These are phyloP conservation scores for Cylindrotheca closterium DNA, from an alignment of 108 stramenopile genomes.

Conservation along the genomic window DNA sequence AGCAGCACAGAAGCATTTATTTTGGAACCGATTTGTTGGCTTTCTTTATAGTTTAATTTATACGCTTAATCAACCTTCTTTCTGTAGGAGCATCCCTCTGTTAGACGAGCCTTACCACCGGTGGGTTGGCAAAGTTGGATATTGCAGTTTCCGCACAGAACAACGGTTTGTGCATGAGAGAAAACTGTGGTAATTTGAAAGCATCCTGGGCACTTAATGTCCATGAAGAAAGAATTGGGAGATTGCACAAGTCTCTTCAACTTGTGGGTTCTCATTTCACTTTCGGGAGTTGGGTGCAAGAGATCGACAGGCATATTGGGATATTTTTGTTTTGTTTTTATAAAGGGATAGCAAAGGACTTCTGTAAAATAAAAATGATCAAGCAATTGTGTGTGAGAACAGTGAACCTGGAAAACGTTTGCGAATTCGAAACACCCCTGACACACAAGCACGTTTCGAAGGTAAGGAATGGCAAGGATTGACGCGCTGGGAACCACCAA, in stretches of 20 bases:
- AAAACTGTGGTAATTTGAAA: conserved; percentile 98
- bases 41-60: conserved; percentile 16
- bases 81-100: conserved; percentile 99
- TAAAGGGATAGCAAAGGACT: background rate
- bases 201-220: conserved; percentile 99
- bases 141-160: conserved; percentile 96
- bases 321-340: conserved; percentile 3
- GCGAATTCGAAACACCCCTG: background rate
- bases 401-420: background rate
- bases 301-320: conserved; percentile 96
- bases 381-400: conserved; percentile 2
- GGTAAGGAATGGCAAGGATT: too few species aligned
- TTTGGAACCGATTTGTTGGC: background rate
- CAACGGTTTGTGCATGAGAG: conserved; percentile 95
- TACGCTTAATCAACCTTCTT: conserved; percentile 95
- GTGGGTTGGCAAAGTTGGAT: conserved; percentile 98
- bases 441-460: background rate
- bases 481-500: too few species aligned
- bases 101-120: conserved; percentile 96
- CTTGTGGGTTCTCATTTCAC: conserved; percentile 97
- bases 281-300: conserved; percentile 87
- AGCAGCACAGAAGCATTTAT: background rate
- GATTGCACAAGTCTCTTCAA: conserved; percentile 99
- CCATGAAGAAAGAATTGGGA: conserved; percentile 99
- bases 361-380: background rate